Base-by-base conservation (phyloP, 2,329 filamentous ascomycete species). In the Cladophialophora bantiana region DNA sequence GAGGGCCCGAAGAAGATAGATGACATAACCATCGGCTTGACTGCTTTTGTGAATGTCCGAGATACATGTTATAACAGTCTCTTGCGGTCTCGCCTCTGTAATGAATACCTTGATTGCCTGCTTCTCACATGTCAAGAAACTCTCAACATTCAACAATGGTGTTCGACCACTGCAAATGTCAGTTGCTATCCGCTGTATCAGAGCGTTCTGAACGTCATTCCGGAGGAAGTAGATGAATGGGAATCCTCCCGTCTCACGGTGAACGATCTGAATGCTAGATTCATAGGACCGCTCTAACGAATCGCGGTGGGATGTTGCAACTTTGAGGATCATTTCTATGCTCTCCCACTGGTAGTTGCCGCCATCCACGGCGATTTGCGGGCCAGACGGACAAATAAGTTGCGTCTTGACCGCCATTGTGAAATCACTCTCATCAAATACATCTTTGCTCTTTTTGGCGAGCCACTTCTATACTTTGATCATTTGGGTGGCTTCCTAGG, bases 361-460 rank as follows among this genome's bases (percentile, higher is more conserved):
- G 13, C 83, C 77, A 5, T 90, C 85, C 0, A 88, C 78, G 0
- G 82, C 71, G 1, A 74, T 71, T 66, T 88, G 85, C 0, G 73
- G 67, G 0, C 87, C 88, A 69, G 90, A 83, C 0, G 87, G 88
- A 65, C 90, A 90, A 1, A 90, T 79, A 0, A 90, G 74, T 71
- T 90, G 86, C 42, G 88, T 88, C 59, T 84, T 86, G 4, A 83
- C 81, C 50, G 81, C 85, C 57, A 90, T 85, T 61, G 85, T 87
- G 63, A 90, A 86, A 56, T 90, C 88, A 52, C 85, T 88, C 74
- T 90, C 88, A 65, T 90, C 88, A 0, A 90, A 79, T 2, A 90
- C 80, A 67, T 89, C 87, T 0, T 86, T 78, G 0, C 82, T 80
- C 1, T 74, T 66, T 0, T 57, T n/a, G 31, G 83, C 74, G 1